Evolutionary conservation across 768 basidiomycete species (phyloP).

Genomic region (Solioccasus polychromus): DNA sequence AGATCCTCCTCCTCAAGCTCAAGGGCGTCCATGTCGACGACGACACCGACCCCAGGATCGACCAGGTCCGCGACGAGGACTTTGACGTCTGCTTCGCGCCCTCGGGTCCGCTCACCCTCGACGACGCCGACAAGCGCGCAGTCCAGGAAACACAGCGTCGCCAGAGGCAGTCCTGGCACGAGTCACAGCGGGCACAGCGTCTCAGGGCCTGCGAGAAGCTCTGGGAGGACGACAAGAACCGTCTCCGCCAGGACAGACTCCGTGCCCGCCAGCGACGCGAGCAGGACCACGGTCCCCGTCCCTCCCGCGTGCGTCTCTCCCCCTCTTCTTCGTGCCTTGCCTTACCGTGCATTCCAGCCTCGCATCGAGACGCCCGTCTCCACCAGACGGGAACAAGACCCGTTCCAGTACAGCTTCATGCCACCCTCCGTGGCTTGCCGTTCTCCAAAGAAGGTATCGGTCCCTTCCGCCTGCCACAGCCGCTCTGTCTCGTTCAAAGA

Average conservation of each 20-base stretch:
- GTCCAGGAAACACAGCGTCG: conserved; percentile 35
- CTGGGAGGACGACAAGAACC: conserved; percentile 47
- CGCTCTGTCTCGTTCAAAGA: conserved; percentile 52
- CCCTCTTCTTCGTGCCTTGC: background rate
- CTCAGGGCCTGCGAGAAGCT: conserved; percentile 44
- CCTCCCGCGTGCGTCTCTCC: conserved; percentile 20
- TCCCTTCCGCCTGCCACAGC: conserved; percentile 17
- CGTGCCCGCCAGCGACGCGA: conserved; percentile 35
- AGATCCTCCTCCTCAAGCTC: conserved; percentile 59
- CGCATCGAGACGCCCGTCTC: conserved; percentile 8
- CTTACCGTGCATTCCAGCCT: conserved; percentile 15
- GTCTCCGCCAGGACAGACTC: conserved; percentile 39
- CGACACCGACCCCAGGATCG: conserved; percentile 62
- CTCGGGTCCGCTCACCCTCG: conserved; percentile 36
- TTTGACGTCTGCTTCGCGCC: conserved; percentile 40
- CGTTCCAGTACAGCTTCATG: conserved; percentile 35
- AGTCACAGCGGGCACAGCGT: conserved; percentile 37
- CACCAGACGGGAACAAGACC: conserved; percentile 20
- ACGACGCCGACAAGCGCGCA: conserved; percentile 42
- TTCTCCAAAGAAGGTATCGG: conserved; percentile 12
- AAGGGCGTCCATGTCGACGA: conserved; percentile 57
- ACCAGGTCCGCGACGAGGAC: conserved; percentile 51
- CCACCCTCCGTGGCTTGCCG: conserved; percentile 20
- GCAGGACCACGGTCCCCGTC: conserved; percentile 21
- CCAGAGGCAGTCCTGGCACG: conserved; percentile 32